phyloP scores from a whole-genome alignment of 257 asterid species.

The Ballota nigra region DNA sequence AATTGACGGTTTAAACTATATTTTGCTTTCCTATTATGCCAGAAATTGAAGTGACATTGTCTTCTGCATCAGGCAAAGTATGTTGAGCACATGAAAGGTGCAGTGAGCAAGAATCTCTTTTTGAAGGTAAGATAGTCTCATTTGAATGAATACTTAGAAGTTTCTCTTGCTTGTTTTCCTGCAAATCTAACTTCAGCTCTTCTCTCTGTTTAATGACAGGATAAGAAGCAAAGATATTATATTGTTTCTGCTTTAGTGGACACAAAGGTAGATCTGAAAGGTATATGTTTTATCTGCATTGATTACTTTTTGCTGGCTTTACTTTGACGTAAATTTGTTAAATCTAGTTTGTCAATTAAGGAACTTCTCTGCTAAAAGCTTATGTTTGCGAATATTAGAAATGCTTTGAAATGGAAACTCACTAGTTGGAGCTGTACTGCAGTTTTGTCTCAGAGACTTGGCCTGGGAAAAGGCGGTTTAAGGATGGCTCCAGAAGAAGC shows the following conservation, averaged over 20 bases:
- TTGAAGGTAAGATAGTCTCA: conserved; percentile 56
- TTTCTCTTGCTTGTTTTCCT: neutral
- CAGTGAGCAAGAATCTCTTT: conserved; percentile 83
- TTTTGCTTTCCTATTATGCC: neutral
- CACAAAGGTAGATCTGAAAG: conserved; percentile 88
- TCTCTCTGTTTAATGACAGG: conserved; percentile 43
- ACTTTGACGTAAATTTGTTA: neutral
- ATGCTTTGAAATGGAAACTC: conserved; percentile 1
- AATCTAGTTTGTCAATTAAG: neutral
- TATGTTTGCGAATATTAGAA: conserved; percentile 1
- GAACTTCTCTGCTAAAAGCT: neutral
- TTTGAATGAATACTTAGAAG: neutral
- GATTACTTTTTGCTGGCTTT: neutral
- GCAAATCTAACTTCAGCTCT: neutral
- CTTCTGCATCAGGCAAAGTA: conserved; percentile 53
- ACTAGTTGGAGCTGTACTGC: conserved; percentile 37
- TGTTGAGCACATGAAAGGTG: conserved; percentile 71
- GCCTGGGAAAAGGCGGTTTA: conserved; percentile 93
- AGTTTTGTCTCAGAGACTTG: conserved; percentile 96
- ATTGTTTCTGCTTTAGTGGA: conserved; percentile 84
- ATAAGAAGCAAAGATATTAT: conserved; percentile 83
- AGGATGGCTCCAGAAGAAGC: conserved; percentile 97
- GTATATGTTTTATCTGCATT: conserved; percentile 28
- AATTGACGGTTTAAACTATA: neutral
- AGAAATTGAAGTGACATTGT: neutral